Percentiles rank a stretch among this genome's conserved stretches.
Evolutionary conservation across 495 filamentous ascomycete genomes (phyloP).

Genomic region (Hyphodiscus hymeniophilus): DNA sequence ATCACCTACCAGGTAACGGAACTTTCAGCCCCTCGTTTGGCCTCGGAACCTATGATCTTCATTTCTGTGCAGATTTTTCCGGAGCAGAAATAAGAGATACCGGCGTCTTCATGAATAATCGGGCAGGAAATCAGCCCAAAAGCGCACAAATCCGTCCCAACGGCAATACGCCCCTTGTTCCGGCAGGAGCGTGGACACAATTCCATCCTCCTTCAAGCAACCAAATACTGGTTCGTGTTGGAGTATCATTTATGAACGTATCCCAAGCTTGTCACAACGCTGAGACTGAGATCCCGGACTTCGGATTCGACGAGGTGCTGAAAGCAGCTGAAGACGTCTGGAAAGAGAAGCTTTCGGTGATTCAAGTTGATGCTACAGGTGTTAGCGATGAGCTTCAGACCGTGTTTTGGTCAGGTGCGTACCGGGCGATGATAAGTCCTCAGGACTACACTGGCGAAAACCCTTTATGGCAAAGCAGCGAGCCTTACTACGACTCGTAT

Average conservation of each 20-base stretch:
- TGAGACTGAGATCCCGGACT: constrained; percentile 59
- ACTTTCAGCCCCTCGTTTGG: constrained; percentile 65
- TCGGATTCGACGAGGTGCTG: constrained; percentile 50
- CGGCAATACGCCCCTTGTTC: constrained; percentile 53
- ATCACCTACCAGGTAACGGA: constrained; percentile 53
- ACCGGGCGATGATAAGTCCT: constrained; percentile 63
- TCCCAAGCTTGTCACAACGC: constrained; percentile 59
- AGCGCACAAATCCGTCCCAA: constrained; percentile 47
- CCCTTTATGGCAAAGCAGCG: constrained; percentile 58
- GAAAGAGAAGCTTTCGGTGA: constrained; percentile 52
- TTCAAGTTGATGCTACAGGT: constrained; percentile 47
- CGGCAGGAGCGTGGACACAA: constrained; percentile 56
- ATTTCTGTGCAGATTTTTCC: constrained; percentile 67
- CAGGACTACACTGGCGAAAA: constrained; percentile 81
- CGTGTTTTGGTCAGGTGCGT: constrained; percentile 65
- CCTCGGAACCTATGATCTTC: constrained; percentile 46
- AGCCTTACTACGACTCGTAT: constrained; percentile 71
- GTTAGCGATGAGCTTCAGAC: constrained; percentile 47
- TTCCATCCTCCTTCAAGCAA: constrained; percentile 39
- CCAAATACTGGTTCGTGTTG: constrained; percentile 53
- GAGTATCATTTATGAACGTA: constrained; percentile 61
- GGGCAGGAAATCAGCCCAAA: constrained; percentile 44
- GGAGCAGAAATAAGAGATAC: constrained; percentile 53
- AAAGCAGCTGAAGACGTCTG: constrained; percentile 48
- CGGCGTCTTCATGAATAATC: constrained; percentile 55